phyloP scores from a whole-genome alignment of 2,329 filamentous ascomycete genomes.

The Westerdykella ornata region DNA sequence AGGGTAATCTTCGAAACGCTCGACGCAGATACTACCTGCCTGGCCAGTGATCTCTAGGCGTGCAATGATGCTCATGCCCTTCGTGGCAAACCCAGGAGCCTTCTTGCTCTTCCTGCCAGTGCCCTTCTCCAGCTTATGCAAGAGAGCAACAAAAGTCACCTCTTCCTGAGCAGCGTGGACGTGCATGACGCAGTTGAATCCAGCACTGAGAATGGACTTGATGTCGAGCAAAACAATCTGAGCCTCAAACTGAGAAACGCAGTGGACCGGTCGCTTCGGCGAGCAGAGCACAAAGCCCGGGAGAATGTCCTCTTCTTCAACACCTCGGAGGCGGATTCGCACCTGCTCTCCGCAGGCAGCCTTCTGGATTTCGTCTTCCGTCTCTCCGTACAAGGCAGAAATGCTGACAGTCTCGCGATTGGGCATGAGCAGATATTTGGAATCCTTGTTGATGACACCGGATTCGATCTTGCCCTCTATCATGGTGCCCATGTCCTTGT shows the following conservation, averaged over 20 bases:
- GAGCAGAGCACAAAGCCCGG: constrained; percentile 96
- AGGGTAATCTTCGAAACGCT: constrained; percentile 91
- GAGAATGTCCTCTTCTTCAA: constrained; percentile 94
- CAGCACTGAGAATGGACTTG: constrained; percentile 86
- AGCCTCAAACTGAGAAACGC: constrained; percentile 82
- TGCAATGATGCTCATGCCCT: constrained; percentile 81
- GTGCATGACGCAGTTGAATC: constrained; percentile 97
- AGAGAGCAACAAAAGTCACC: constrained; percentile 77
- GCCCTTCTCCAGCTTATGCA: constrained; percentile 94
- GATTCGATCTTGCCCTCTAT: constrained; percentile 96
- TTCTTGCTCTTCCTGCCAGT: constrained; percentile 90
- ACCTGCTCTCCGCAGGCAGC: constrained; percentile 93
- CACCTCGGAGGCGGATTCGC: constrained; percentile 81
- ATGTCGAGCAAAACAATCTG: constrained; percentile 94
- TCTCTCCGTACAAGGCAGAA: constrained; percentile 85
- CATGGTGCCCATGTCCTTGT: constrained; percentile 95
- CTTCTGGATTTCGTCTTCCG: constrained; percentile 78
- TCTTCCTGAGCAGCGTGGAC: constrained; percentile 97
- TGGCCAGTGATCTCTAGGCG: constrained; percentile 80
- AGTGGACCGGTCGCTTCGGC: constrained; percentile 87
- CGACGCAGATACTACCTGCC: constrained; percentile 81
- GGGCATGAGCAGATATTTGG: constrained; percentile 88
- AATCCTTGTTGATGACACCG: constrained; percentile 85
- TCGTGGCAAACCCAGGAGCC: constrained; percentile 81
- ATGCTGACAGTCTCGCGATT: constrained; percentile 77